phyloP scores from a whole-genome alignment of 192 early-diverging fungal species.

The Chytriomyces hyalinus region DNA sequence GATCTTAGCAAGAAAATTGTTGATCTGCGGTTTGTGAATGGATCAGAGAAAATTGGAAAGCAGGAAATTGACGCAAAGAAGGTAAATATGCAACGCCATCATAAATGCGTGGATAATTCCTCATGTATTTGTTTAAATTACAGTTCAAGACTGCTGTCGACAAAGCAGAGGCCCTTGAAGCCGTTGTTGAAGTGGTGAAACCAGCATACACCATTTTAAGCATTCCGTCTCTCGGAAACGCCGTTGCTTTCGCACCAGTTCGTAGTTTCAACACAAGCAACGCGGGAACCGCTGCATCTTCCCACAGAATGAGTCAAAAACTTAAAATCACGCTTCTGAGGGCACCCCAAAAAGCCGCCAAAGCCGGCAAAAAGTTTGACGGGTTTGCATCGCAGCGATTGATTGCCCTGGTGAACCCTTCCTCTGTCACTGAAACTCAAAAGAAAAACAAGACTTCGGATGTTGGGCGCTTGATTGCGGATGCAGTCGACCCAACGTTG shows the following conservation, averaged over 20 bases:
- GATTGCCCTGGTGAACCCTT: slow-evolving; percentile 19
- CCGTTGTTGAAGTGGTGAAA: slow-evolving; percentile 76
- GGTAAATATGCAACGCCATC: neutral
- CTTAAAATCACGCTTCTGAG: slow-evolving; percentile 33
- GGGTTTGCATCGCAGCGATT: slow-evolving; percentile 26
- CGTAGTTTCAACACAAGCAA: slow-evolving; percentile 27
- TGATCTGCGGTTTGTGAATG: slow-evolving; percentile 55
- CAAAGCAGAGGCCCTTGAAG: slow-evolving; percentile 47
- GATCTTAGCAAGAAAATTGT: slow-evolving; percentile 67
- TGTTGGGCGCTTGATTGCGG: slow-evolving; percentile 28
- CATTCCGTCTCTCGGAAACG: slow-evolving; percentile 51
- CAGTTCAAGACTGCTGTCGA: slow-evolving; percentile 32
- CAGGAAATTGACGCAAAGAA: slow-evolving; percentile 29
- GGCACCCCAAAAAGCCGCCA: neutral
- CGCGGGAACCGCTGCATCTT: slow-evolving; percentile 16
- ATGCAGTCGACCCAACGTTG: slow-evolving; percentile 36
- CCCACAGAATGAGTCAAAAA: slow-evolving; percentile 36
- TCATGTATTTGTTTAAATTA: neutral
- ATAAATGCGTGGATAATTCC: neutral
- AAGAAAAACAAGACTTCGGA: neutral
- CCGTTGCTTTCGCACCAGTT: slow-evolving; percentile 41
- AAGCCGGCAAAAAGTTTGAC: slow-evolving; percentile 10
- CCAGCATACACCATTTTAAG: slow-evolving; percentile 77
- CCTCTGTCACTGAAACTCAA: neutral
- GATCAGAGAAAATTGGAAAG: neutral